Base-by-base conservation (phyloP, 805 yeast species). In the Nakazawaea sp. region DNA sequence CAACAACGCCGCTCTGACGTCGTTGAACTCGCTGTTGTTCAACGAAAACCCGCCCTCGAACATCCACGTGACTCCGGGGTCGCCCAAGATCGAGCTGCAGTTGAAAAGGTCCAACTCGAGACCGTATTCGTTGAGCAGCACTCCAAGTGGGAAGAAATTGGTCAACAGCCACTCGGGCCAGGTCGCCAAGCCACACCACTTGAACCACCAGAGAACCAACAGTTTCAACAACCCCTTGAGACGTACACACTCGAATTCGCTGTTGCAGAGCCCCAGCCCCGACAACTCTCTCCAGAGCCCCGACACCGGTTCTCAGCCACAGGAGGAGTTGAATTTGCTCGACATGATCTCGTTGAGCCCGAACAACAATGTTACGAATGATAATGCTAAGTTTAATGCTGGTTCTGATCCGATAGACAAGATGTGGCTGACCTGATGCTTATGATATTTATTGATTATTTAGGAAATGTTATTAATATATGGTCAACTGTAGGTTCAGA, bases 281-380 rank as follows among this genome's bases (percentile, higher is more conserved):
- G 30, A 32, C 23, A 24, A 3, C 21, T 26, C 23, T 27, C 32
- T 27, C 12, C 40, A 31, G 18, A 35, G 38, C 15, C 40, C 40
- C 5, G 10, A 10, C 24, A 10, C 10, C 24, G 10, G 7, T 10
- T 10, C 10, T 21, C 10, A 7, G 24, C 10, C 24, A 10, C 24
- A 21, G 24, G 41, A 38, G 24, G 41, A 38, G 15, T 33, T 38
- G 27, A 33, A 28, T 20, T 28, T 38, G 41, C 27, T 38, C 30
- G 41, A 38, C 27, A 28, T 38, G 36, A 29, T 33, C 21, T 27
- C 36, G 5, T 38, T 38, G 33, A 38, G 36, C 18, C 41, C 41
- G 9, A 26, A 10, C 15, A 12, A 10, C 16, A 26, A 26, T 26
- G n/a, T 12, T 12, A 9, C 25, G 25, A 23, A 23, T 23, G 25